A percentile compares a stretch with the other conserved stretches of the same genome.
phyloP scores from a whole-genome alignment of 2,329 filamentous ascomycete genomes.

The Xylaria arbuscula region DNA sequence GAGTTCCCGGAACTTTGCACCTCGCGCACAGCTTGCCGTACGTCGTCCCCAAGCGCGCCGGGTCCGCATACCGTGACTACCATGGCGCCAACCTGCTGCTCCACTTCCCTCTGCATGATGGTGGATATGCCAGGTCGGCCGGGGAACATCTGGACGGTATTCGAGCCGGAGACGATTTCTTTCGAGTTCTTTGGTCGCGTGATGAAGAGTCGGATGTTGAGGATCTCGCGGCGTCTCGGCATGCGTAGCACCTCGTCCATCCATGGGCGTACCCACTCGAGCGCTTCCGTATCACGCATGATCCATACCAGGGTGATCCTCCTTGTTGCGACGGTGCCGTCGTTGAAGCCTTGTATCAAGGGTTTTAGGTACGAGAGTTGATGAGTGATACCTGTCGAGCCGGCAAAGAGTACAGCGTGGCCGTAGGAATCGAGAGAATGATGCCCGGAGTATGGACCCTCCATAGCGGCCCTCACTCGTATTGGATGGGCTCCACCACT shows the following conservation, averaged over 20 bases:
- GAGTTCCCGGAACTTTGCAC: constrained; percentile 70
- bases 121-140: constrained; percentile 86
- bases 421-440: constrained; percentile 92
- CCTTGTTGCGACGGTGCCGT: constrained; percentile 80
- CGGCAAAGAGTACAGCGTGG: constrained; percentile 89
- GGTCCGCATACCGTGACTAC: constrained; percentile 84
- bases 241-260: constrained; percentile 79
- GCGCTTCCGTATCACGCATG: constrained; percentile 85
- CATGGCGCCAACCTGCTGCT: constrained; percentile 87
- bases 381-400: constrained; percentile 94
- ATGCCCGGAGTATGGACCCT: constrained; percentile 89
- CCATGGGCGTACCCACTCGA: constrained; percentile 95
- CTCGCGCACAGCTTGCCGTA: constrained; percentile 73
- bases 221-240: constrained; percentile 81
- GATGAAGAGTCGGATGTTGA: constrained; percentile 89
- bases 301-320: constrained; percentile 90
- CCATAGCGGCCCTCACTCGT: constrained; percentile 77
- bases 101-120: constrained; percentile 83
- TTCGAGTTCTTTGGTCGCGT: constrained; percentile 86
- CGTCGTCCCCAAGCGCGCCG: constrained; percentile 79
- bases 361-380: constrained; percentile 89
- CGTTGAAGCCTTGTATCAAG: constrained; percentile 74
- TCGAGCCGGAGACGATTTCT: constrained; percentile 80
- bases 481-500: constrained; percentile 64
- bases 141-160: constrained; percentile 90